These are phyloP conservation scores for Echeveria elegans DNA, from an alignment of 164 flowering plant genomes.

Conservation along the genomic window DNA sequence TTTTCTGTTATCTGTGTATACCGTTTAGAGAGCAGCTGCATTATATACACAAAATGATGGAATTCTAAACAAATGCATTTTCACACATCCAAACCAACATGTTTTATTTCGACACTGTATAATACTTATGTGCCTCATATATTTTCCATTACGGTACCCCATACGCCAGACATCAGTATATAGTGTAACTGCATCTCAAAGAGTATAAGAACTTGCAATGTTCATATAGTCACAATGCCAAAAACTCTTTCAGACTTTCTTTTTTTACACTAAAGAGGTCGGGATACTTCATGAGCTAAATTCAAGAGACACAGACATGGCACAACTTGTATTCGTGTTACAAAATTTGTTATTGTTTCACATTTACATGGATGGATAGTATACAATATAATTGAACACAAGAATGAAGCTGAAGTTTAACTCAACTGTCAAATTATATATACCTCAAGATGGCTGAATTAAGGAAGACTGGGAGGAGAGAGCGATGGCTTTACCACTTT, in stretches of 20 bases:
- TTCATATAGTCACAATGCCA: neutral
- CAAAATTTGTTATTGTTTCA: neutral
- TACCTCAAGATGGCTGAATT: slow-evolving; percentile 4
- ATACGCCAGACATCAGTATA: neutral
- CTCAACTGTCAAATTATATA: neutral
- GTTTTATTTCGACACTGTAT: no score
- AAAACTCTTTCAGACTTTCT: no score
- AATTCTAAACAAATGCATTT: neutral
- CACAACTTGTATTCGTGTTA: neutral
- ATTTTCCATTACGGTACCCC: neutral
- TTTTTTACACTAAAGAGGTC: neutral
- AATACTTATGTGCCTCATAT: neutral
- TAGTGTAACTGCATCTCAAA: no score
- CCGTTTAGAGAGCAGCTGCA: neutral
- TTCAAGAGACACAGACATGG: neutral
- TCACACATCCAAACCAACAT: neutral
- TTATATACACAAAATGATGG: neutral
- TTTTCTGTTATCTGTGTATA: neutral
- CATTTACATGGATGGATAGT: slow-evolving; percentile 6
- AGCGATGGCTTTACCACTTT: slow-evolving; percentile 76
- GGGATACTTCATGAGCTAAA: neutral
- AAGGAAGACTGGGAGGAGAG: slow-evolving; percentile 62
- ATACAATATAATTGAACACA: slow-evolving; percentile 6
- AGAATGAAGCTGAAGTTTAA: neutral
- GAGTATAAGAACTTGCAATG: neutral